Evolutionary conservation across 306 rosid species (phyloP).

Genomic region (Pyrus communis): DNA sequence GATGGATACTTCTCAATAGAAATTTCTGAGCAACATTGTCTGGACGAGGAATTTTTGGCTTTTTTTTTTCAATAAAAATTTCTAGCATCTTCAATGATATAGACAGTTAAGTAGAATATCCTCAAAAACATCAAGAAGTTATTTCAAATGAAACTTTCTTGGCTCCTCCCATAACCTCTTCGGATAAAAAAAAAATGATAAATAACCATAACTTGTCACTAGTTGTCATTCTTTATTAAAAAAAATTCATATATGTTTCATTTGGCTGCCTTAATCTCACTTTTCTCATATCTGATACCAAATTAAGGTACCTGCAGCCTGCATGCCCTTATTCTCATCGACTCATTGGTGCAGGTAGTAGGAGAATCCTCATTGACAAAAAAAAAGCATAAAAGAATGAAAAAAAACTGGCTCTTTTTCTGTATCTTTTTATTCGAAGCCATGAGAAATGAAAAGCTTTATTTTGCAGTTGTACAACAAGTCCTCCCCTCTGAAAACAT

Average conservation of each 20-base stretch:
- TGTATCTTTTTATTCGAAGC: neutral
- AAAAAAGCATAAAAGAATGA: neutral
- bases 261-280: neutral
- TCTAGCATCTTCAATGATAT: too few species aligned
- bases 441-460: neutral
- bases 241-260: too few species aligned
- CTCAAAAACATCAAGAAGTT: too few species aligned
- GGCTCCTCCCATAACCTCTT: too few species aligned
- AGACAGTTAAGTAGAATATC: neutral
- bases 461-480: neutral
- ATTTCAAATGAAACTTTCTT: too few species aligned
- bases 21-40: neutral
- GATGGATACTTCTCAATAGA: neutral
- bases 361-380: neutral
- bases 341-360: neutral
- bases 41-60: neutral
- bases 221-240: too few species aligned
- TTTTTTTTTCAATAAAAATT: too few species aligned
- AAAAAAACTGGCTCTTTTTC: neutral
- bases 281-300: neutral
- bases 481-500: neutral
- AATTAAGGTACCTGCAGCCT: neutral
- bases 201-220: accelerated
- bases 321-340: neutral
- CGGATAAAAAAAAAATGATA: too few species aligned